Percentiles rank a stretch among this genome's conserved stretches.
These are phyloP conservation scores for Helicostylum pulchrum DNA, from an alignment of 192 early-diverging fungal species.

Conservation along the genomic window DNA sequence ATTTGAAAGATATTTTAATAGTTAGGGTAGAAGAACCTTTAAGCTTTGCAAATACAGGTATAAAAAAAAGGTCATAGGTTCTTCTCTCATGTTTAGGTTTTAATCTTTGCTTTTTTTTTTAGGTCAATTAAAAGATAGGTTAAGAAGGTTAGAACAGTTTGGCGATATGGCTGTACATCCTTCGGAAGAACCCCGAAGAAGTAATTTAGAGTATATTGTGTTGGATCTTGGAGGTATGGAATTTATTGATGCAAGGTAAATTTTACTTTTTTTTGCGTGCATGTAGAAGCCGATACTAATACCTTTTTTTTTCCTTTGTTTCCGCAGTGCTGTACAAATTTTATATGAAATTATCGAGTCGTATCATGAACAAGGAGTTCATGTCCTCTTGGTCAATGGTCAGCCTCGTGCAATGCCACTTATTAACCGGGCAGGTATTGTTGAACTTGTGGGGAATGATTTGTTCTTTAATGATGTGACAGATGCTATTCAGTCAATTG, in stretches of 20 bases:
- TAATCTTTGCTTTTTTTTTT: background rate
- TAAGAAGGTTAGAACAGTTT: conserved; percentile 85
- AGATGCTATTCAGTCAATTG: conserved; percentile 26
- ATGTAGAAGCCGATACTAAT: background rate
- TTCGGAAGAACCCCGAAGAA: conserved; percentile 75
- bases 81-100: background rate
- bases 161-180: conserved; percentile 91
- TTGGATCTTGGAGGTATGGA: conserved; percentile 87
- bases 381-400: conserved; percentile 87
- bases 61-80: background rate
- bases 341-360: conserved; percentile 86
- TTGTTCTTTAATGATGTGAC: conserved; percentile 68
- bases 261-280: background rate
- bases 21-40: conserved; percentile 86
- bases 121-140: conserved; percentile 79
- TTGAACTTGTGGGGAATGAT: conserved; percentile 52
- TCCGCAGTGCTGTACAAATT: conserved; percentile 50
- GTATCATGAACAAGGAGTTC: conserved; percentile 72
- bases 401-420: conserved; percentile 57
- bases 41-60: conserved; percentile 94
- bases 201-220: conserved; percentile 67
- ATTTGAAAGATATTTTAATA: conserved; percentile 77
- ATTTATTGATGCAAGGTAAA: conserved; percentile 73
- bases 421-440: conserved; percentile 71
- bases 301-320: background rate